Base-by-base conservation (phyloP, 345 rosid species). In the Hirschfeldia incana region DNA sequence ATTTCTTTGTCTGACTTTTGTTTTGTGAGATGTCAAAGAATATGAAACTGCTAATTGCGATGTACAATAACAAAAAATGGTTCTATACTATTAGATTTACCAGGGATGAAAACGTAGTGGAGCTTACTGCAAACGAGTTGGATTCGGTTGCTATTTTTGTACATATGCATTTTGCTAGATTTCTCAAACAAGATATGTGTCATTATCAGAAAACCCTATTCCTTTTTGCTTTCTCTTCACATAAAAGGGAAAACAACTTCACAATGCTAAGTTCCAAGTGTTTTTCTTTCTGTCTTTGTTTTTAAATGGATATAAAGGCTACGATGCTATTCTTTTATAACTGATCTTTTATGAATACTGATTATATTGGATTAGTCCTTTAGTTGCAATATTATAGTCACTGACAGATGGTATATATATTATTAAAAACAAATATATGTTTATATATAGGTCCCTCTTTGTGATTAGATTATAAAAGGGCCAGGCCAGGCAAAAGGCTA, bases 401-500 rank as follows among this genome's bases (percentile, higher is more conserved):
- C 21, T 21, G 21, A 21, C 21, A 21, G 21, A 32, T 63, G 28
- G 61, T 32, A 49, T 10, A 21, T 21, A 10, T 30, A n/a, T 67
- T 5, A 32, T 44, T 51, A 51, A n/a, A 13, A 49, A 12, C 12
- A 49, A 51, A 15, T 5, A 51, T 51, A 51, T 51, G n/a, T 51
- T n/a, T 51, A n/a, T 67, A 73, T 73, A 44, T 33, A 67, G 51
- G 57, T 59, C 10, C 21, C 46, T 51, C 12, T 73, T 73, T 61
- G 37, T 34, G 16, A 44, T 36, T 29, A 36, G 70, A 63, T 32
- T 34, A 72, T 53, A 27, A 49, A 78, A 46, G n/a, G 26, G 5
- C 27, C 3, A 9, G 58, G 71, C 21, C 55, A 51, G n/a, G 49
- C 49, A 0, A 10, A 42, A 69, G 70, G 13, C 17, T 8, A 13